Percentiles rank a stretch among this genome's conserved stretches.
phyloP scores from a whole-genome alignment of 2,329 filamentous ascomycete species.

The Botrytis galanthina region DNA sequence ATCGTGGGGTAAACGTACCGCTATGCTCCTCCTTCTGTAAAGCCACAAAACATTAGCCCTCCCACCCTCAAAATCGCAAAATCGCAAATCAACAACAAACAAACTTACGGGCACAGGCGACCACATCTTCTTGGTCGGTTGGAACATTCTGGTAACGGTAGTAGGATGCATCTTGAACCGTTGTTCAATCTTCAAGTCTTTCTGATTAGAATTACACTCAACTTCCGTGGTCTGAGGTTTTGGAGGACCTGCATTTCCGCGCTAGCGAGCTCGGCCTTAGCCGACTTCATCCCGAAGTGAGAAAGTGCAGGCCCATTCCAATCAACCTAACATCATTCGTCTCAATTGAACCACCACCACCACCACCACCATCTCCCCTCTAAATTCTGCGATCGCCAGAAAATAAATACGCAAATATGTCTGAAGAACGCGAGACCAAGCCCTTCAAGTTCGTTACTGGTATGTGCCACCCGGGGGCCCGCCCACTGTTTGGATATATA shows the following conservation, averaged over 20 bases:
- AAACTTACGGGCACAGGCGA: slow-evolving; percentile 69
- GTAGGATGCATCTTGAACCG: slow-evolving; percentile 46
- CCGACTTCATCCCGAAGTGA: slow-evolving; percentile 36
- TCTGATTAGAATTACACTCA: slow-evolving; percentile 4
- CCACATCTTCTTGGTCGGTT: slow-evolving; percentile 64
- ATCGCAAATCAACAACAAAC: not conserved
- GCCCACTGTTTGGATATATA: slow-evolving; percentile 25
- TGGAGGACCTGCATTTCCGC: slow-evolving; percentile 20
- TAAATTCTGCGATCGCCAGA: slow-evolving; percentile 33
- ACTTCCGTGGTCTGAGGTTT: slow-evolving; percentile 29
- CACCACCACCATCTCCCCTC: slow-evolving; percentile 36
- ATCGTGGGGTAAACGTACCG: slow-evolving; percentile 50
- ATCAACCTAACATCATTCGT: slow-evolving; percentile 31
- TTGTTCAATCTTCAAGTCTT: slow-evolving; percentile 22
- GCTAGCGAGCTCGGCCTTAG: slow-evolving; percentile 32
- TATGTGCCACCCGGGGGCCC: slow-evolving; percentile 49
- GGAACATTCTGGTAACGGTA: slow-evolving; percentile 64
- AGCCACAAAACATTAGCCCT: slow-evolving; percentile 20
- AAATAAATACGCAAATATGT: slow-evolving; percentile 66
- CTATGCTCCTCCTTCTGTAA: slow-evolving; percentile 63
- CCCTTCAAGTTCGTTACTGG: slow-evolving; percentile 99
- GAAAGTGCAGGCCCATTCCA: slow-evolving; percentile 26
- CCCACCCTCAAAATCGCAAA: not conserved
- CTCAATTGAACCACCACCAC: slow-evolving; percentile 39
- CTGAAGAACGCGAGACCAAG: slow-evolving; percentile 93